A percentile compares a stretch with the other conserved stretches of the same genome.
These are phyloP conservation scores for Solanum chacoense DNA, from an alignment of 305 asterid species.

Conservation along the genomic window DNA sequence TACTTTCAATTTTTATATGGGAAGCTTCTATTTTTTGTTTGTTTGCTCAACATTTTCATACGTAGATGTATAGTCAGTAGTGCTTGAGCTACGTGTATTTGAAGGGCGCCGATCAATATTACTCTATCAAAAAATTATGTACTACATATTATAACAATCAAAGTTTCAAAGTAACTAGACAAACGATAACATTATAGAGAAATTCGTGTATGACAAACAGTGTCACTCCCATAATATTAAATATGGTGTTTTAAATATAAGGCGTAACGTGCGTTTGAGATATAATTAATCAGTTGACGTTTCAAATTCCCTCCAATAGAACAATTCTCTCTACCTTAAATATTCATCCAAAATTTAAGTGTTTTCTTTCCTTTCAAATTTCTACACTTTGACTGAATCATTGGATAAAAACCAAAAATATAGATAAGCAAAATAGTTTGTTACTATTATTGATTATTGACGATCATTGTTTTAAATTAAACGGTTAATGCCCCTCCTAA, in stretches of 20 bases:
- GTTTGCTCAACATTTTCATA: not conserved
- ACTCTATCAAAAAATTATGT: not conserved
- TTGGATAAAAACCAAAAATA: not conserved
- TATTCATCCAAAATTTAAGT: not conserved
- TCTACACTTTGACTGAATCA: not conserved
- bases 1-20: conserved; percentile 5
- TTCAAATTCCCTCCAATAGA: conserved; percentile 1
- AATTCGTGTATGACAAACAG: not conserved
- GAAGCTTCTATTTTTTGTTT: not conserved
- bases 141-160: no score
- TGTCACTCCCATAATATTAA: not conserved
- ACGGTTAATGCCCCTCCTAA: not conserved
- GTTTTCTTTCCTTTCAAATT: not conserved
- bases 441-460: not conserved
- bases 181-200: not conserved
- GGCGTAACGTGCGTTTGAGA: not conserved
- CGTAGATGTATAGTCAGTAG: not conserved
- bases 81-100: not conserved
- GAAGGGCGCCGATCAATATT: no score
- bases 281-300: conserved; percentile 4
- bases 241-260: not conserved
- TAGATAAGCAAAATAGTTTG: not conserved
- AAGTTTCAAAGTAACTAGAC: not conserved
- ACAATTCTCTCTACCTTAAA: not conserved
- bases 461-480: not conserved